Evolutionary conservation across 2,329 filamentous ascomycete genomes (phyloP), one percentile per base, ranked within the genome.

Genomic region (Blastomyces emzantsi): DNA sequence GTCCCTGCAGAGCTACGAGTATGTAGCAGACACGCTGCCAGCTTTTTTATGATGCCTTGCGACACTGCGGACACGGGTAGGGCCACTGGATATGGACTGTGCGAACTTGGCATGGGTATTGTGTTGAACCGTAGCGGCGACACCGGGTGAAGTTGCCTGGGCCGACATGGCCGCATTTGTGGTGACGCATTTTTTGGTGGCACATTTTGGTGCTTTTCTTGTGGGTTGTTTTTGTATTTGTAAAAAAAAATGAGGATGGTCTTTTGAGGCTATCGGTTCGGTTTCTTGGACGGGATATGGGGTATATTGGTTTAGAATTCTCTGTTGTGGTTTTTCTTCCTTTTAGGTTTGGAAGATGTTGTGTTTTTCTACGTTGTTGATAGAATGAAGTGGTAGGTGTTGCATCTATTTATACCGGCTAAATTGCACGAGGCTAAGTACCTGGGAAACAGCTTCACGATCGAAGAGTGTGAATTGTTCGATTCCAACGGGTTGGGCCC

Each of bases 91-190:
- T 65, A 19, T 61, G 36, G 9, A 39, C 8, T 1, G 36, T 30
- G n/a, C 25, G 54, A 22, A 64, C 54, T 4, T 15, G 28, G 51
- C 64, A 66, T 3, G 33, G 55, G 28, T 41, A 56, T 5, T 28
- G n/a, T 19, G 54, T 63, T 25, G 63, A 55, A 7, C 52, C 45
- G 22, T 43, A 61, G 22, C 62, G 49, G n/a, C 17, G 30, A 49
- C 65, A 66, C 2, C 49, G 54, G 60, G 62, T 56, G 45, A 65
- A 65, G 15, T 64, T 64, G 5, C 65, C 65, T 1, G 62, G 41
- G 33, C 59, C 64, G 1, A 15, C 45, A 52, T 66, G 65, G 3
- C 65, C 62, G 57, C 65, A 66, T 17, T 28, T 57, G 39, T 62
- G 64, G 17, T 61, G n/a, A 8, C 64, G 64, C 11, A 65, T 64